Base-by-base conservation (phyloP, 2,329 filamentous ascomycete species). In the Xylariaceae sp. region DNA sequence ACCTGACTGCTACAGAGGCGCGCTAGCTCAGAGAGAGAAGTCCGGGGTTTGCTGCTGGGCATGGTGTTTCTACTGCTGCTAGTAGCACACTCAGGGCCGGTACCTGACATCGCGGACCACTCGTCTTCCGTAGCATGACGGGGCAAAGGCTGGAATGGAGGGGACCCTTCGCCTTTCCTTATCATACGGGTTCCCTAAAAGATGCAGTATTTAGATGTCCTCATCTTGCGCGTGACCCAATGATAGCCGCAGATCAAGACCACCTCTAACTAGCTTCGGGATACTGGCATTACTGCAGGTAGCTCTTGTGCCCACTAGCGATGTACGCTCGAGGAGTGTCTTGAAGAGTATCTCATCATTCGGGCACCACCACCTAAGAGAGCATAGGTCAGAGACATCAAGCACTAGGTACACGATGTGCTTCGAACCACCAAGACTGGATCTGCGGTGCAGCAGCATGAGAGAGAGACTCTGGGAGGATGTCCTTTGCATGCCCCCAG, bases 81-180 rank as follows among this genome's bases (percentile, higher is more conserved):
- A 32, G 33, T n/a, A 19, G 42, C 26, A 47, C 47, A 49, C 47
- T 52, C 49, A 52, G 45, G 46, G 42, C 48, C 51, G 51, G 56
- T 59, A 57, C 56, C 56, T 59, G 57, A 57, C 56, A 57, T 53
- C 45, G 44, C 43, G 43, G 48, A 49, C 41, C 50, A 51, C 49
- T 50, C 44, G 52, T 50, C 51, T 53, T 49, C 51, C 47, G 48
- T 44, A 48, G 41, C 39, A 45, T 47, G 45, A 54, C 48, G 50
- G 53, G 51, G 52, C 22, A 46, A 50, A 31, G 37, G 35, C 42
- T 49, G 49, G 43, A 41, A 53, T 52, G 54, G 52, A 50, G 51
- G 51, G 54, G 50, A 49, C 51, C 44, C 54, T 53, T 38, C 44
- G 50, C 45, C 52, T 51, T 51, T 43, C 39, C 44, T 32, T n/a